Conservation (phyloP, 768 basidiomycete genomes). For the Cantharellus anzutake region DNA sequence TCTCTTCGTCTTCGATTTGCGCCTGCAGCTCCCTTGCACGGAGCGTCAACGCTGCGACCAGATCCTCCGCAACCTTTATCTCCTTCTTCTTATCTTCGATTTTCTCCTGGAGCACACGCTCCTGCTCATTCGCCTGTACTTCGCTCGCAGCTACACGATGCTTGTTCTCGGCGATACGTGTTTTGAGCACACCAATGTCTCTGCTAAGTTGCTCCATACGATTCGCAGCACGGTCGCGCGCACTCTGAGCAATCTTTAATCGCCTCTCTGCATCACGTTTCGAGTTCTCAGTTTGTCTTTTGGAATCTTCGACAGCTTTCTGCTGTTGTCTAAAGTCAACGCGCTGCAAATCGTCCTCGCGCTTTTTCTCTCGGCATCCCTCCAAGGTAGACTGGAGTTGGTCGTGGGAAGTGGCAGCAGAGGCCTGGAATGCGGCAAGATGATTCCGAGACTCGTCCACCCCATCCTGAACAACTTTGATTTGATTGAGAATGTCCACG, state of each 20-base stretch:
- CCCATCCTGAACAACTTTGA: conserved; percentile 38
- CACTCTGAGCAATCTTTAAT: conserved; percentile 44
- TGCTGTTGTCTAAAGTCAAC: conserved; percentile 66
- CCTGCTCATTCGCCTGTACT: conserved; percentile 27
- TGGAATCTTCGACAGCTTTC: conserved; percentile 72
- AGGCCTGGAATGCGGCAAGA: conserved; percentile 37
- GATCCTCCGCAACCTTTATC: conserved; percentile 45
- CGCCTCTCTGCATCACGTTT: conserved; percentile 81
- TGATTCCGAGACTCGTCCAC: conserved; percentile 53
- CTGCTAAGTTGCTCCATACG: conserved; percentile 39
- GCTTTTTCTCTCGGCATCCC: conserved; percentile 50
- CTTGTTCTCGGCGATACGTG: conserved; percentile 36
- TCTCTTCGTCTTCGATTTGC: conserved; percentile 41
- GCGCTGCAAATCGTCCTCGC: conserved; percentile 63
- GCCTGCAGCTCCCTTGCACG: conserved; percentile 62
- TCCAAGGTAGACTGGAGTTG: conserved; percentile 58
- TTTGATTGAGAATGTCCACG: conserved; percentile 57
- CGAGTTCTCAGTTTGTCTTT: conserved; percentile 58
- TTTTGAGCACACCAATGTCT: conserved; percentile 37
- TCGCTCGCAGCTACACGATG: conserved; percentile 22
- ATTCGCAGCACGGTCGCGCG: conserved; percentile 41
- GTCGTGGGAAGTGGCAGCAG: conserved; percentile 38
- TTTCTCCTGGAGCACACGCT: conserved; percentile 25
- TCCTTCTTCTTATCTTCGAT: conserved; percentile 41
- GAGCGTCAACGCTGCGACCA: conserved; percentile 37